phyloP scores from a whole-genome alignment of 805 yeast species.

The Candida insectorum region DNA sequence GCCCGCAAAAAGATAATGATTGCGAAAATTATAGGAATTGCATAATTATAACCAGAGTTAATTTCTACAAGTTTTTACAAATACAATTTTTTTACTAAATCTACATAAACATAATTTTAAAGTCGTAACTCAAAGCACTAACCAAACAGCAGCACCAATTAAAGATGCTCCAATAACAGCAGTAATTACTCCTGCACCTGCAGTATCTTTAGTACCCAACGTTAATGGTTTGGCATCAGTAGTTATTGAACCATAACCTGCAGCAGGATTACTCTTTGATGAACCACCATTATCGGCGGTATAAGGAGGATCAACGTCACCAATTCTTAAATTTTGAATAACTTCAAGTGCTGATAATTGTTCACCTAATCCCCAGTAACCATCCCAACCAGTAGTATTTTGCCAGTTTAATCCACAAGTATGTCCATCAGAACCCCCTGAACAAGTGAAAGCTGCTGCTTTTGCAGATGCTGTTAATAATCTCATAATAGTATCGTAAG shows the following conservation, averaged over 20 bases:
- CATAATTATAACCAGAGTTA: too few species aligned
- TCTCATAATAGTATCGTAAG: constrained; percentile 43
- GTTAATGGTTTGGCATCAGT: constrained; percentile 39
- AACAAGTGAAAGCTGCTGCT: constrained; percentile 69
- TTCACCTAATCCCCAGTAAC: constrained; percentile 70
- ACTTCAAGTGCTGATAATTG: constrained; percentile 73
- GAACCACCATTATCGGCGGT: constrained; percentile 66
- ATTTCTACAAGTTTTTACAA: too few species aligned
- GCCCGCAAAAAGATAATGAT: not conserved
- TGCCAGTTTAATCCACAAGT: constrained; percentile 78
- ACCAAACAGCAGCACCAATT: constrained; percentile 44
- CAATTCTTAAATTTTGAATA: constrained; percentile 45
- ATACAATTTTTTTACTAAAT: too few species aligned
- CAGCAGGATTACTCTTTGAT: constrained; percentile 63
- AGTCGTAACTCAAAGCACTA: constrained; percentile 18
- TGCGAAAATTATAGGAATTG: not conserved
- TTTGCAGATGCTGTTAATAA: constrained; percentile 40
- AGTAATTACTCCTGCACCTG: constrained; percentile 88
- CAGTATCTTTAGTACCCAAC: constrained; percentile 57
- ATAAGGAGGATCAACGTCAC: constrained; percentile 53
- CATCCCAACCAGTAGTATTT: constrained; percentile 54
- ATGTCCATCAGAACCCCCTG: constrained; percentile 71
- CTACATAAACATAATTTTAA: not conserved
- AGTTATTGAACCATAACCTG: constrained; percentile 51
- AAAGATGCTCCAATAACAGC: constrained; percentile 55